Base-by-base conservation (phyloP, 1,139 yeast species). In the Meyerozyma sp. region DNA sequence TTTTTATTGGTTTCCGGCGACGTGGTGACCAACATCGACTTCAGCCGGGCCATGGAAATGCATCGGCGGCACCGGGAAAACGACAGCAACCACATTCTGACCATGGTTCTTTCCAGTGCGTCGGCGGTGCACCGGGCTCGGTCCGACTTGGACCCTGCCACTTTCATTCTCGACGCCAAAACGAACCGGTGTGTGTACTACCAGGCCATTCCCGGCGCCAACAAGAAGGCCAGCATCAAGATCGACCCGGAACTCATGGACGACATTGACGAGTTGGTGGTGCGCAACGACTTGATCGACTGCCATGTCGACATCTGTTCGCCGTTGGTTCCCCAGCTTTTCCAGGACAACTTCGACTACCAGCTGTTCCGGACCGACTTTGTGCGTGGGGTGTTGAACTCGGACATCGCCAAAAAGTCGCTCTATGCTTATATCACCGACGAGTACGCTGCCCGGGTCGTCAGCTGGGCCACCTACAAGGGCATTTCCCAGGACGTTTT, bases 221-320 rank as follows among this genome's bases (percentile, higher is more conserved):
- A 58, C 39, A 67, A 68, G 40, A 71, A 73, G 50, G 56, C 78
- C 11, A 60, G 75, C n/a, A 75, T 91, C 28, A 75, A 78, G 46
- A 78, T 93, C 41, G 98, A 93, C 58, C 87, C 95, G 0, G 96
- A 89, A 59, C 72, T 93, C 42, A 72, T 91, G 52, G 90, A 84
- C 50, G 84, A 79, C 48, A 82, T 85, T 37, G 90, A 85, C 48
- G 91, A 86, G 48, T 80, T 93, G 52, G 77, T 79, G 10, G 72
- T 93, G 46, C 78, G 96, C 59, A 94, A 93, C 61, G 98, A 93
- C 63, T 75, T 93, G 52, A 90, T 94, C 49, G 99, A 93, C 66
- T 93, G 98, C 63, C 94, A 87, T 59, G 89, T 93, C 46, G 98
- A 93, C 66, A 89, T 93, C 48, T 93, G 99, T 63, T 75, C 97